phyloP scores from a whole-genome alignment of 306 rosid species.

The Glycine soja region DNA sequence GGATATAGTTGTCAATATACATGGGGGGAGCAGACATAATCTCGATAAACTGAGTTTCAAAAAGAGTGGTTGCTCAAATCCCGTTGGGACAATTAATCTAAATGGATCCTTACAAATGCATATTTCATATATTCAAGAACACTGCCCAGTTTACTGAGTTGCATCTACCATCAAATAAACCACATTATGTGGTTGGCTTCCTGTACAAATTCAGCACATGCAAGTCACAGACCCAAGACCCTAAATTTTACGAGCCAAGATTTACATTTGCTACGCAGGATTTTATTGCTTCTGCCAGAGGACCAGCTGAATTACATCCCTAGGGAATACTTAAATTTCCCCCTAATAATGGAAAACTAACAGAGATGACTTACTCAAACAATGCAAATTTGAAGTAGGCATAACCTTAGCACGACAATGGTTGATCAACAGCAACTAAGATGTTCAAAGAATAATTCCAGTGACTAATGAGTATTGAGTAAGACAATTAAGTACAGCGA shows the following conservation, averaged over 20 bases:
- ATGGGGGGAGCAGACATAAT: not conserved
- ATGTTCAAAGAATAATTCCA: slow-evolving; percentile 30
- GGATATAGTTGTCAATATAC: no score
- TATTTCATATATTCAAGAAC: not conserved
- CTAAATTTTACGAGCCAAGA: not conserved
- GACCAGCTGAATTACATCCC: not conserved
- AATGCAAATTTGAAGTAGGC: slow-evolving; percentile 18
- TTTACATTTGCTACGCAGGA: not conserved
- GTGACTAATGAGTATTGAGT: not conserved
- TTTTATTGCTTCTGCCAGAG: not conserved
- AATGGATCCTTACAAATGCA: not conserved
- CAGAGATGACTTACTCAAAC: slow-evolving; percentile 3
- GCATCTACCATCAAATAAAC: slow-evolving; percentile 17
- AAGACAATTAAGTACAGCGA: slow-evolving; percentile 21
- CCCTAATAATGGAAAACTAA: slow-evolving; percentile 4
- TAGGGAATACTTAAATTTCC: not conserved
- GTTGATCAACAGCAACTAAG: slow-evolving; percentile 23
- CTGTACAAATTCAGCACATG: not conserved
- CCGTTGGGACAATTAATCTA: not conserved
- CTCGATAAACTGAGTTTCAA: slow-evolving; percentile 1
- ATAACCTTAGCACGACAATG: not conserved
- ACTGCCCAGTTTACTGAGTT: not conserved
- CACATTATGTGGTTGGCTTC: not conserved
- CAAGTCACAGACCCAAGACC: not conserved
- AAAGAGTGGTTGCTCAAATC: slow-evolving; percentile 9